Conservation (phyloP, 345 rosid species). For the Euclidium syriacum region DNA sequence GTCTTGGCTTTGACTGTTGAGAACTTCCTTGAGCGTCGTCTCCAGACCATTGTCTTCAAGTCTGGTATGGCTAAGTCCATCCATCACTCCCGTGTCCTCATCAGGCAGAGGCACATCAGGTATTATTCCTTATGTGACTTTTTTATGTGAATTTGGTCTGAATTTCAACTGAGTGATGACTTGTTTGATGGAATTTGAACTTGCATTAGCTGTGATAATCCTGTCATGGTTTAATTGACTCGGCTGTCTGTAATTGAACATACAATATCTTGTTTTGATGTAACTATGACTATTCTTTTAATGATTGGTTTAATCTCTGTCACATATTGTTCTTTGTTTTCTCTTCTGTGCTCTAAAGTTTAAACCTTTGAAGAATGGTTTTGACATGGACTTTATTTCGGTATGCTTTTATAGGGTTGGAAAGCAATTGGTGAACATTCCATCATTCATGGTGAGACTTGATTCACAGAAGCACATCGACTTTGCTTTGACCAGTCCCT, state of each 20-base stretch:
- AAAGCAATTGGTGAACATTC: slow-evolving; percentile 66
- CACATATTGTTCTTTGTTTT: not conserved
- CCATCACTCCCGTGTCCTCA: slow-evolving; percentile 64
- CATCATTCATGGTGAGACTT: slow-evolving; percentile 66
- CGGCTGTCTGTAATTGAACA: too few relatives aligned
- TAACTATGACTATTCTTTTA: too few relatives aligned
- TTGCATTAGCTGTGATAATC: not conserved
- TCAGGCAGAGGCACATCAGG: slow-evolving; percentile 70
- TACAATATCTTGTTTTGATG: too few relatives aligned
- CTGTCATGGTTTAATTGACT: too few relatives aligned
- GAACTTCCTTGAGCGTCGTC: slow-evolving; percentile 66
- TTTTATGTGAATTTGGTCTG: not conserved
- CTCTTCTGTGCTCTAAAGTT: not conserved
- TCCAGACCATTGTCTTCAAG: slow-evolving; percentile 61
- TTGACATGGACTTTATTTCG: not conserved
- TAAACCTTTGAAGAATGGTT: not conserved
- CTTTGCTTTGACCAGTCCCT: slow-evolving; percentile 63
- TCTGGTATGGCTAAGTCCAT: slow-evolving; percentile 70
- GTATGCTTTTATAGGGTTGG: slow-evolving; percentile 43
- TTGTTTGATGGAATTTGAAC: not conserved
- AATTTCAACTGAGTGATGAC: not conserved
- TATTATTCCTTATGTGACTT: not conserved
- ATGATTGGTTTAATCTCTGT: not conserved
- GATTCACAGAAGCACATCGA: slow-evolving; percentile 70
- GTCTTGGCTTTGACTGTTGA: slow-evolving; percentile 66